A percentile compares a stretch with the other conserved stretches of the same genome.
Conservation (phyloP, 495 filamentous ascomycete species). For the Penicillium crystallinum region DNA sequence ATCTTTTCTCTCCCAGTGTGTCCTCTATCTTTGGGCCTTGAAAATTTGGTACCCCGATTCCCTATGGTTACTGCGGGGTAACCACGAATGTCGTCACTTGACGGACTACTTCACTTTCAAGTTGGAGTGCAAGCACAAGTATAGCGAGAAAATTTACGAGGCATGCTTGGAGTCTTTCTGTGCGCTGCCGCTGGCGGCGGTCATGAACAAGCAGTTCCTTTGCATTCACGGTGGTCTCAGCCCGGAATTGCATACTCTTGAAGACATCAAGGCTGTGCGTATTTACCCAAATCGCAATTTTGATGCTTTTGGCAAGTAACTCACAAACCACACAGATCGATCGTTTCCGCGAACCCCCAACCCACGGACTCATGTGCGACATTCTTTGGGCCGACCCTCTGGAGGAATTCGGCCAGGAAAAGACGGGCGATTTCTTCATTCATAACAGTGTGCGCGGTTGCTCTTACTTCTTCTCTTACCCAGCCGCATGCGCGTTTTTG, state of each 20-base stretch:
- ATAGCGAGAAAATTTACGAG: slow-evolving; percentile 93
- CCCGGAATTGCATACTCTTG: slow-evolving; percentile 90
- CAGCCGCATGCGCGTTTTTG: slow-evolving; percentile 93
- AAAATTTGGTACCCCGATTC: slow-evolving; percentile 99
- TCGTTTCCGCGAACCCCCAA: slow-evolving; percentile 94
- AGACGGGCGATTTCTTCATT: slow-evolving; percentile 91
- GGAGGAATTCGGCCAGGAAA: slow-evolving; percentile 99
- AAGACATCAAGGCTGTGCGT: slow-evolving; percentile 82
- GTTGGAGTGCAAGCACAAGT: slow-evolving; percentile 98
- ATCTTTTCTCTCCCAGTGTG: slow-evolving; percentile 56
- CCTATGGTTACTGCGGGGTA: slow-evolving; percentile 93
- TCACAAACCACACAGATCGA: slow-evolving; percentile 64
- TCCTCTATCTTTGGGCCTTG: slow-evolving; percentile 93
- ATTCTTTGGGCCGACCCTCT: slow-evolving; percentile 98
- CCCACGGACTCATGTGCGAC: slow-evolving; percentile 97
- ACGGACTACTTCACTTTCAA: slow-evolving; percentile 99
- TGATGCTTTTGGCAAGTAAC: background rate
- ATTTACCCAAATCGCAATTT: background rate
- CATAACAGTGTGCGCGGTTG: slow-evolving; percentile 98
- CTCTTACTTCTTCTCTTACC: slow-evolving; percentile 99
- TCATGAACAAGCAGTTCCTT: slow-evolving; percentile 99
- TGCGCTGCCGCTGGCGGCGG: slow-evolving; percentile 82
- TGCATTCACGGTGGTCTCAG: slow-evolving; percentile 97
- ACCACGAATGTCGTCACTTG: slow-evolving; percentile 97
- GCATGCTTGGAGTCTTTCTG: slow-evolving; percentile 99